Base-by-base conservation (phyloP, 2,329 filamentous ascomycete genomes). In the Bipolaris sorokiniana region DNA sequence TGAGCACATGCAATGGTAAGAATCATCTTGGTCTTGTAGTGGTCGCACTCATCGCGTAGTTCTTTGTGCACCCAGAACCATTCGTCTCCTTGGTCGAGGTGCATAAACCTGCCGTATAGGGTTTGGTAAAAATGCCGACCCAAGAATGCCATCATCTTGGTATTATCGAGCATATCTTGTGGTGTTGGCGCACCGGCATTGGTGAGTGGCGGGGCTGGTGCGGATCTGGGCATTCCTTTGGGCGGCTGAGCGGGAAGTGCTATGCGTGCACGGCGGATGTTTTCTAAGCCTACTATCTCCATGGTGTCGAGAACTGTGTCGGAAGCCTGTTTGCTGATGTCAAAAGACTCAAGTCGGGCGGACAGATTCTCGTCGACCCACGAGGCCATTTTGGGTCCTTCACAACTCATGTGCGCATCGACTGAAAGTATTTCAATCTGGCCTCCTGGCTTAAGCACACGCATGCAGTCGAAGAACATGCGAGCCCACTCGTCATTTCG, bases 301-400 rank as follows among this genome's bases (percentile, higher is more conserved):
- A 70, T 68, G 3, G 67, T 70, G 46, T 70, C 67, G 33, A 70
- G 64, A 10, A 70, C 63, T 16, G 62, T 69, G 51, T 70, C 67
- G 13, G 66, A 69, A 4, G 68, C 58, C 18, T 65, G 61, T 42
- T 59, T 67, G 59, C 66, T 68, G 46, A 68, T 48, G 31, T 56
- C 63, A 40, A 65, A 56, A 11, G 62, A 64, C 37, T 70, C 67
- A 3, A 70, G 56, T 28, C 64, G 55, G 48, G 54, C 54, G 7
- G 61, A 62, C n/a, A 70, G 23, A 20, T 67, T 50, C 22, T 69
- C 60, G n/a, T 70, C 64, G 38, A 69, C 67, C 68, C 68, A 70
- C 5, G 51, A 49, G 20, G 65, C 54, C 15, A 69, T 45, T 37
- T 58, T 61, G 3, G 62, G 62, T 2, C 68, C 67, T 40, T 70